Evolutionary conservation across 1,284 basidiomycete species (phyloP), one percentile per base, ranked within the genome.

Genomic region (Neotropicomus parvogracilis): DNA sequence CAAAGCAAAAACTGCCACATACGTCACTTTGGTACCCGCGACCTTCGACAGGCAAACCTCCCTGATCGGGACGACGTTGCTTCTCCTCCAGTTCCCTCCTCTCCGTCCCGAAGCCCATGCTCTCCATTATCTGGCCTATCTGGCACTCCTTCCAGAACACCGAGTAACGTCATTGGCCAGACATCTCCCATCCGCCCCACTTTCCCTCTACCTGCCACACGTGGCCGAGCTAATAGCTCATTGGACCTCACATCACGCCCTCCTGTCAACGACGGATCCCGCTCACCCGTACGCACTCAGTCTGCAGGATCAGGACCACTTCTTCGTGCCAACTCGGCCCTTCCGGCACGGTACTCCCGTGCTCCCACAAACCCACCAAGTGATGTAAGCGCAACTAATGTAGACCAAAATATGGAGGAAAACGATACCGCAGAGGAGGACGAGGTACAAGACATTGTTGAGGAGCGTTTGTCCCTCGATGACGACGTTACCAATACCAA

Each of bases 11-110:
- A 74, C 46, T 89, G 86, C 56, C 86, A 89, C 63, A 62, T 80
- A 54, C 84, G 79, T 71, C 77, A 72, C 55, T 88, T 88, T 56
- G 85, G 83, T 26, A 87, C 82, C 16, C 73, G 75, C 52, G 83
- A 88, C 61, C 75, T 89, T 36, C 80, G 87, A 42, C 80, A 83
- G 46, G 83, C 83, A 44, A 89, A 89, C 60, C 77, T 85, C 9
- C 83, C 83, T 13, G 68, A 79, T 52, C 70, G 68, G 56, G 70
- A 62, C 40, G 70, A 67, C 39, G 52, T 57, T 33, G 39, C 57
- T 24, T 48, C 61, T 31, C 54, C 67, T 34, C 48, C 62, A 31
- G 27, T 44, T 7, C 49, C 56, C 2, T 43, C 54, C 9, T 44
- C 66, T 27, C 63, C 65, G 20, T 51, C 50, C 6, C 52, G 50